Conservation (phyloP, 768 basidiomycete genomes). For the Cystobasidium ongulense region DNA sequence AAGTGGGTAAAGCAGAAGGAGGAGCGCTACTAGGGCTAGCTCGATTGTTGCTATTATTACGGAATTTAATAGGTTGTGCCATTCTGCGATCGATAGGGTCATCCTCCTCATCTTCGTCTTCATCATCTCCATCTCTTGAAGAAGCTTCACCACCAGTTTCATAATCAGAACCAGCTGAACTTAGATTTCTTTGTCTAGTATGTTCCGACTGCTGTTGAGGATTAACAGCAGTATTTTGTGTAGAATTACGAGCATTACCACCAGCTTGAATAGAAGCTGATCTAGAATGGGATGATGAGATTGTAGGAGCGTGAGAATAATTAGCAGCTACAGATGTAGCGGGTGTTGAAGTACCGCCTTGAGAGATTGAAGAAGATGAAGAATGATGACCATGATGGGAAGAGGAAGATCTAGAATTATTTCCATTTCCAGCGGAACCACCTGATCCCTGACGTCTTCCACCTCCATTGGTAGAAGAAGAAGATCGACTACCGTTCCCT, state of each 20-base stretch:
- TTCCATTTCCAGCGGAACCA: background rate
- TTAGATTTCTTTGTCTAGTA: constrained; percentile 30
- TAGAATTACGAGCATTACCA: too few relatives aligned
- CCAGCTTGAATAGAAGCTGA: background rate
- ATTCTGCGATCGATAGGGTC: constrained; percentile 7
- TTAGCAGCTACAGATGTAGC: background rate
- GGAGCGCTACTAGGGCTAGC: background rate
- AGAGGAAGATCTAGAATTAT: background rate
- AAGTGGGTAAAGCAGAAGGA: background rate
- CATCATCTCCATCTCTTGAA: constrained; percentile 31
- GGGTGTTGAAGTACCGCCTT: background rate
- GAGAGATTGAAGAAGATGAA: background rate
- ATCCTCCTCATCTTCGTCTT: constrained; percentile 37
- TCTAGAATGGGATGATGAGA: background rate
- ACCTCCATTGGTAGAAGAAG: background rate
- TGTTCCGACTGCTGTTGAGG: background rate
- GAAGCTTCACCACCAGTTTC: background rate
- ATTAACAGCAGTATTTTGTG: background rate
- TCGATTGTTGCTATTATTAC: too few relatives aligned
- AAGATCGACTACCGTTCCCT: constrained; percentile 33
- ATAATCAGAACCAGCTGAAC: constrained; percentile 26
- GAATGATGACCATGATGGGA: background rate
- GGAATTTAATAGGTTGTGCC: background rate
- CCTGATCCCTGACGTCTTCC: background rate
- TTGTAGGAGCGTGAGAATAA: background rate